Conservation (phyloP, 2,329 filamentous ascomycete genomes). For the Biscogniauxia sp. region DNA sequence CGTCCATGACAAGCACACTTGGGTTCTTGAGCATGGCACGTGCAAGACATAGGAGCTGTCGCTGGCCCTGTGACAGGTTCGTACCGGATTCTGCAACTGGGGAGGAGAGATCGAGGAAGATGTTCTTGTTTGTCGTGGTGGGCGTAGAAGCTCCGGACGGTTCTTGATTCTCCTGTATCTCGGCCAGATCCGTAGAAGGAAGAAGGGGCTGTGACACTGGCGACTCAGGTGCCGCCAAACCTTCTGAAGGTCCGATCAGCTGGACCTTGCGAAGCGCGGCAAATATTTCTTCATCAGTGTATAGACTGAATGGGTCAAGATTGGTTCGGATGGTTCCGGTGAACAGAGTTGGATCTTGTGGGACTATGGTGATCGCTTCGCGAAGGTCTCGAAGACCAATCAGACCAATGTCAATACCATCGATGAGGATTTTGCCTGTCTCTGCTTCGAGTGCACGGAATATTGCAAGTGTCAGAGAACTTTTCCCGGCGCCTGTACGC, state of each 20-base stretch:
- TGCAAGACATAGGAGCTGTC: constrained; percentile 90
- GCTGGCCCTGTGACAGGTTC: constrained; percentile 93
- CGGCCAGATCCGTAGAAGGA: constrained; percentile 6
- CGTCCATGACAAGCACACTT: constrained; percentile 97
- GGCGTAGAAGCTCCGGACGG: constrained; percentile 26
- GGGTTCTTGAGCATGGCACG: constrained; percentile 88
- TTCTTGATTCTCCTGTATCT: constrained; percentile 13
- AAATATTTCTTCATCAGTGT: constrained; percentile 89
- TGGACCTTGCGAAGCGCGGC: constrained; percentile 83
- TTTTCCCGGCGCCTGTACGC: constrained; percentile 93
- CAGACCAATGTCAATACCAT: constrained; percentile 81
- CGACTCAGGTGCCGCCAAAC: constrained; percentile 9
- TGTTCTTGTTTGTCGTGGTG: constrained; percentile 80
- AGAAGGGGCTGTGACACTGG: constrained; percentile 16
- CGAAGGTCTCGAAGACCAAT: constrained; percentile 94
- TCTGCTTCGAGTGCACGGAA: constrained; percentile 94
- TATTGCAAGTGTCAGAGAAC: constrained; percentile 85
- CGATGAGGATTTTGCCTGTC: constrained; percentile 82
- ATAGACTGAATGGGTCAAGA: constrained; percentile 85
- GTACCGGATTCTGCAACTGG: constrained; percentile 85
- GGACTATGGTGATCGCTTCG: constrained; percentile 93
- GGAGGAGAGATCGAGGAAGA: constrained; percentile 85
- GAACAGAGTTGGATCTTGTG: constrained; percentile 94
- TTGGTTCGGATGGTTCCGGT: constrained; percentile 89
- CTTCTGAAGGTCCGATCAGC: constrained; percentile 66